A percentile compares a stretch with the other conserved stretches of the same genome.
Evolutionary conservation across 2,329 filamentous ascomycete species (phyloP).

Genomic region (Paracoccidioides lutzii): DNA sequence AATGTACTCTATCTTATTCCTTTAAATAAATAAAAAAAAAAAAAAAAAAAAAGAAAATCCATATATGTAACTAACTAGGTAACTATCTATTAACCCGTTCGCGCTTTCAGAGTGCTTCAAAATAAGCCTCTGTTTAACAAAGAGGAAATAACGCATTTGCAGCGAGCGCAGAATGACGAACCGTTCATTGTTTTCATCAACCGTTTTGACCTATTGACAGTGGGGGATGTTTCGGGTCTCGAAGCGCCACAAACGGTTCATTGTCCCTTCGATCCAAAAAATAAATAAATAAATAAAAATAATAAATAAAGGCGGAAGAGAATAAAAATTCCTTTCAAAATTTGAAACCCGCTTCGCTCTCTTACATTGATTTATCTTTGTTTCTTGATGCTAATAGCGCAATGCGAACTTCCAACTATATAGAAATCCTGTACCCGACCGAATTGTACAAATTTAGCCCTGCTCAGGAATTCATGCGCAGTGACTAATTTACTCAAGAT

Average conservation of each 20-base stretch:
- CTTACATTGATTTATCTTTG: not conserved
- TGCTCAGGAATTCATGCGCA: too few species aligned
- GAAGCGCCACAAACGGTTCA: not conserved
- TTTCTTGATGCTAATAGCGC: not conserved
- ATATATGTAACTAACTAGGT: not conserved
- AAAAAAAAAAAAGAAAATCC: too few species aligned
- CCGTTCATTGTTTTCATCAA: not conserved
- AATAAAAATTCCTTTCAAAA: not conserved
- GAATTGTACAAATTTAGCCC: not conserved
- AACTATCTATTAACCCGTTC: not conserved
- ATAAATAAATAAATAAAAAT: not conserved
- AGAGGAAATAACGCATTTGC: not conserved
- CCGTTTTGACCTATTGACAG: not conserved
- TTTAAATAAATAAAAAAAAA: not conserved
- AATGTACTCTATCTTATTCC: not conserved
- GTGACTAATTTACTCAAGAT: too few species aligned
- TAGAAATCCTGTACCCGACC: not conserved
- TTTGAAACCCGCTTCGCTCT: not conserved
- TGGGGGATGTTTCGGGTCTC: not conserved
- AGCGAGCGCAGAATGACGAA: not conserved
- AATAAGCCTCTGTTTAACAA: not conserved
- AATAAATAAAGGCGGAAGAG: too few species aligned
- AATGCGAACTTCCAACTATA: not conserved
- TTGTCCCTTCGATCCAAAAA: not conserved
- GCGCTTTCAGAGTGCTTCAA: not conserved